Conservation (phyloP, 331 rosid species). For the Spiraea crenata region DNA sequence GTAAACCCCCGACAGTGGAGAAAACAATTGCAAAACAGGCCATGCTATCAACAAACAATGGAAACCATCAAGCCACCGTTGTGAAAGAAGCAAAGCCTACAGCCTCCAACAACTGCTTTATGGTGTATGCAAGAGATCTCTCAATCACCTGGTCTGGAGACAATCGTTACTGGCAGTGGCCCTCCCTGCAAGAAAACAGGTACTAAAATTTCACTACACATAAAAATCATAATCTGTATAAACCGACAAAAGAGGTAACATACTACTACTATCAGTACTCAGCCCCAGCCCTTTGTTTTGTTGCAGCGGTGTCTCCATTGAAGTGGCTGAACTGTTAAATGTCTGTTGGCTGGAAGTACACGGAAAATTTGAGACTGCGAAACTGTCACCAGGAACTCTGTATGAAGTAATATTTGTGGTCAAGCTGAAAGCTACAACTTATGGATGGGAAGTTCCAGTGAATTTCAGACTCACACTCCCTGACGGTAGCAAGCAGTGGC, state of each 20-base stretch:
- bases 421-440: constrained; percentile 47
- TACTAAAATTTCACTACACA: constrained; percentile 1
- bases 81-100: background rate
- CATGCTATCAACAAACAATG: background rate
- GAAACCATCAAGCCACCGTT: background rate
- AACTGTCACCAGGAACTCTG: constrained; percentile 47
- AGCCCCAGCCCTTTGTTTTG: background rate
- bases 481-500: constrained; percentile 43
- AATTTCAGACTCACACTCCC: constrained; percentile 51
- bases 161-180: constrained; percentile 56
- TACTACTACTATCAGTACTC: background rate
- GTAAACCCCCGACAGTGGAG: background rate
- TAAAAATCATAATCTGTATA: too few relatives aligned
- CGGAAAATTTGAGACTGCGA: constrained; percentile 51
- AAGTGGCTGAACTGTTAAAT: constrained; percentile 46
- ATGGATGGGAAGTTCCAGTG: constrained; percentile 62
- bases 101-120: constrained; percentile 44
- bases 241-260: too few relatives aligned
- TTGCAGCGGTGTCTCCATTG: constrained; percentile 45
- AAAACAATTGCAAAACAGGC: background rate
- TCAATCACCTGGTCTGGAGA: constrained; percentile 55
- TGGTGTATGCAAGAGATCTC: constrained; percentile 66
- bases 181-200: constrained; percentile 43
- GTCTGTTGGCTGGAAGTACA: constrained; percentile 73
- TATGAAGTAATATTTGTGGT: constrained; percentile 50